These are phyloP conservation scores for Pichia sp. DNA, from an alignment of 1,139 yeast genomes.

Conservation along the genomic window DNA sequence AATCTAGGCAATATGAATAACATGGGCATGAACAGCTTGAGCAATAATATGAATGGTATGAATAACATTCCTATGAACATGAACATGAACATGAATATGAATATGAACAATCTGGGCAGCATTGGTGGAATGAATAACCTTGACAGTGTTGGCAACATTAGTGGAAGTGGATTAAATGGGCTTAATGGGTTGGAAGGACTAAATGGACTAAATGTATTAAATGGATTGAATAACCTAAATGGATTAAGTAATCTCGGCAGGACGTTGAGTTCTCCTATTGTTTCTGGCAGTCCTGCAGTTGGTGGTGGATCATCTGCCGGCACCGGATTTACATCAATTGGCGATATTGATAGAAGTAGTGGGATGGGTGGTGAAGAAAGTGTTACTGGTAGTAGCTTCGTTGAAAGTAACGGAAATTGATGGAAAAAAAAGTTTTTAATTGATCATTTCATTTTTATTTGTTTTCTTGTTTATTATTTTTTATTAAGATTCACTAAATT, in stretches of 20 bases:
- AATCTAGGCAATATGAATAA: slow-evolving; percentile 5
- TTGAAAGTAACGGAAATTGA: slow-evolving; percentile 4
- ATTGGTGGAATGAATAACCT: background rate
- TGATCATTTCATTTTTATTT: background rate
- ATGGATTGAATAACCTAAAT: slow-evolving; percentile 9
- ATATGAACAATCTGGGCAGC: background rate
- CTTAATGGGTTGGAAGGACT: slow-evolving; percentile 8
- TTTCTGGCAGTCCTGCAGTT: slow-evolving; percentile 1
- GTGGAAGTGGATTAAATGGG: slow-evolving; percentile 6
- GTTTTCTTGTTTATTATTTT: background rate
- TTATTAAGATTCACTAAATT: background rate
- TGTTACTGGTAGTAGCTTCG: slow-evolving; percentile 4
- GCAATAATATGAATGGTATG: slow-evolving; percentile 1
- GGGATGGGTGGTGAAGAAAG: slow-evolving; percentile 7
- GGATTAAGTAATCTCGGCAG: slow-evolving; percentile 9
- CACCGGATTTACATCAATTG: slow-evolving; percentile 5
- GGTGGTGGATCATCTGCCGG: slow-evolving; percentile 7
- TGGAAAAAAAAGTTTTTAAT: slow-evolving; percentile 2
- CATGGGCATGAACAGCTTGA: slow-evolving; percentile 1
- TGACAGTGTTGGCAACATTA: slow-evolving; percentile 1
- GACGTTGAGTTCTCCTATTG: slow-evolving; percentile 11
- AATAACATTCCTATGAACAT: slow-evolving; percentile 5
- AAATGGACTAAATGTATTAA: slow-evolving; percentile 9
- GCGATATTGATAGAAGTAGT: slow-evolving; percentile 1
- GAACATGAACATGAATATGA: slow-evolving; percentile 1